phyloP scores from a whole-genome alignment of 2,329 filamentous ascomycete genomes.

The Fusarium napiforme region DNA sequence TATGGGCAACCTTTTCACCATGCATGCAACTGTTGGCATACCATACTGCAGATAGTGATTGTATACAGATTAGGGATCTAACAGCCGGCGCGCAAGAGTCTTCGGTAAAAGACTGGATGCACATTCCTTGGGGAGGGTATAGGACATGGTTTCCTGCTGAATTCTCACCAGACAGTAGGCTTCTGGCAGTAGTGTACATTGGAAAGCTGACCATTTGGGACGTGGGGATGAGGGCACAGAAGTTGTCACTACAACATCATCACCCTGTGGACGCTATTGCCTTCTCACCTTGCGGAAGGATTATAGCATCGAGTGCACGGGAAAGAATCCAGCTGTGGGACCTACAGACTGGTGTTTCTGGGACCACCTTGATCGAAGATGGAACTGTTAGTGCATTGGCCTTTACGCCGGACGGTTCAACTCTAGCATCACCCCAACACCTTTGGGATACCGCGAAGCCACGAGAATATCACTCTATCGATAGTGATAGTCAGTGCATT shows the following conservation, averaged over 20 bases:
- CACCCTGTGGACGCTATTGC: background rate
- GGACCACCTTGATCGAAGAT: background rate
- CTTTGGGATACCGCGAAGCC: background rate
- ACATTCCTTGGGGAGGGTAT: too few relatives aligned
- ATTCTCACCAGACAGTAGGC: background rate
- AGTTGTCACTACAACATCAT: fast-evolving
- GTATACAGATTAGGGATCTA: background rate
- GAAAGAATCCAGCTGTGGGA: background rate
- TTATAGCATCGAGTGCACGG: background rate
- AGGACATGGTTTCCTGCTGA: too few relatives aligned
- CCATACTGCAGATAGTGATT: fast-evolving
- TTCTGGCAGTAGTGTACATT: background rate
- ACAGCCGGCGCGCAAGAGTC: fast-evolving
- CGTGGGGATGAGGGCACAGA: fast-evolving
- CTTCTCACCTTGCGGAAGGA: fast-evolving
- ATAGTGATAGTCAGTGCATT: background rate
- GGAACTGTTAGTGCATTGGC: background rate
- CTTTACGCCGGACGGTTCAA: background rate
- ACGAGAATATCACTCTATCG: too few relatives aligned
- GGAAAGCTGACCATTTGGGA: background rate
- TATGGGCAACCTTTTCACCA: background rate
- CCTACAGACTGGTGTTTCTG: fast-evolving
- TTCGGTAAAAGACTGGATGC: background rate
- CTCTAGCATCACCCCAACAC: background rate
- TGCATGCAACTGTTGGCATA: background rate